A percentile compares a stretch with the other conserved stretches of the same genome.
These are phyloP conservation scores for Ramularia collo-cygni DNA, from an alignment of 2,329 filamentous ascomycete species.

Conservation along the genomic window DNA sequence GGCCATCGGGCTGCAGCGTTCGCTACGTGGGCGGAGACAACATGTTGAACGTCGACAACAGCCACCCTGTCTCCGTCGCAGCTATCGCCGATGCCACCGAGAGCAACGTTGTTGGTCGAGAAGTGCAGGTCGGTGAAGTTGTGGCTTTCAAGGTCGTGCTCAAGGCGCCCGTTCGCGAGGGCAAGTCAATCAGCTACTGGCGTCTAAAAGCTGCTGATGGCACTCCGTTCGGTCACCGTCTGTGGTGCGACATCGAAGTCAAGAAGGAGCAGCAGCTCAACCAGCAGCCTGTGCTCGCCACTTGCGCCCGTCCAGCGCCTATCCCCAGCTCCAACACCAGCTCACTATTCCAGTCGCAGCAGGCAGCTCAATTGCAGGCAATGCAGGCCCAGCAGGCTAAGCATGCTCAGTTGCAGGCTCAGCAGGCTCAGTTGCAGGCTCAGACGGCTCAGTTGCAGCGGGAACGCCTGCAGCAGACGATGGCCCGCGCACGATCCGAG, in stretches of 20 bases:
- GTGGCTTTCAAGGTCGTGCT: conserved; percentile 77
- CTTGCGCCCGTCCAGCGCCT: background rate
- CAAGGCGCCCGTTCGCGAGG: conserved; percentile 68
- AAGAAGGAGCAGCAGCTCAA: conserved; percentile 15
- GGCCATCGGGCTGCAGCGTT: conserved; percentile 85
- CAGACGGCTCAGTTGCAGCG: conserved; percentile 23
- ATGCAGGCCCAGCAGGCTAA: conserved; percentile 1
- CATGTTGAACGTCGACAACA: conserved; percentile 85
- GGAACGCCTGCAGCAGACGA: conserved; percentile 2
- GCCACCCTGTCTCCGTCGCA: conserved; percentile 67
- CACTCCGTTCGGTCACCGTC: conserved; percentile 77
- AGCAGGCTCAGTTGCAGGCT: conserved; percentile 5
- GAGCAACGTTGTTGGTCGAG: conserved; percentile 66
- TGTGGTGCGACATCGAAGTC: conserved; percentile 91
- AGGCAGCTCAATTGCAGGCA: no score
- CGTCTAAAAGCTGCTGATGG: conserved; percentile 77
- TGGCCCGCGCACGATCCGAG: no score
- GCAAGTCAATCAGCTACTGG: conserved; percentile 92
- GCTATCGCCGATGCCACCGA: conserved; percentile 73
- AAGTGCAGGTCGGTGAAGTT: conserved; percentile 66
- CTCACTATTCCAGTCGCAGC: no score
- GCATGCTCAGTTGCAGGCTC: conserved; percentile 8
- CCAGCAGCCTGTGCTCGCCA: background rate
- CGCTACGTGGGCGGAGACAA: conserved; percentile 91
- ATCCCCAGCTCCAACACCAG: no score